These are phyloP conservation scores for Zostera marina DNA, from an alignment of 116 monocot genomes.

Conservation along the genomic window DNA sequence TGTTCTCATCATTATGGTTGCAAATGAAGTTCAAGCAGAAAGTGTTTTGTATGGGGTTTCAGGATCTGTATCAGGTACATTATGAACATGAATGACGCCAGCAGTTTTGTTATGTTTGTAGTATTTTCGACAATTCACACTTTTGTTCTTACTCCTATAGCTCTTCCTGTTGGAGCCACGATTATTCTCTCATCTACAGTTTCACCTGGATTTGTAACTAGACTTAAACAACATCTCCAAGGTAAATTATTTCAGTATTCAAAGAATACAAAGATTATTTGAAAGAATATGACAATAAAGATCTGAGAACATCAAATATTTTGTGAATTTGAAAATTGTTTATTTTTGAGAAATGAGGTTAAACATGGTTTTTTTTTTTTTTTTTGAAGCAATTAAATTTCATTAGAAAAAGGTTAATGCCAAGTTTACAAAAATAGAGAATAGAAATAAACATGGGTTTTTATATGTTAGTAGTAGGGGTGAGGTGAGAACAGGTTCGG, in stretches of 20 bases:
- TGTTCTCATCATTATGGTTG: conserved; percentile 85
- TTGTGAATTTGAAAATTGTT: too few species aligned
- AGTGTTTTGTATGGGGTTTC: conserved; percentile 65
- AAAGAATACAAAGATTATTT: too few species aligned
- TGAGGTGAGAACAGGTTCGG: too few species aligned
- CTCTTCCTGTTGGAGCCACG: conserved; percentile 59
- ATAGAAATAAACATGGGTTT: too few species aligned
- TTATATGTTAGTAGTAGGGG: too few species aligned
- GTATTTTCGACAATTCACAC: background rate
- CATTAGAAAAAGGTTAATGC: too few species aligned
- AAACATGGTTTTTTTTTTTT: too few species aligned
- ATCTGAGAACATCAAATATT: too few species aligned
- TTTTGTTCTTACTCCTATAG: conserved; percentile 20
- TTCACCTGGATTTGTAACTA: conserved; percentile 66
- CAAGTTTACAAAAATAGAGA: too few species aligned
- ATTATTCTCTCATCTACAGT: conserved; percentile 90
- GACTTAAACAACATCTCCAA: conserved; percentile 51
- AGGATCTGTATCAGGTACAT: conserved; percentile 61
- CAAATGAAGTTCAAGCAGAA: conserved; percentile 88
- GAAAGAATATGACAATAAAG: too few species aligned
- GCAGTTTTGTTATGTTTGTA: background rate
- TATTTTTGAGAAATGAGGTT: too few species aligned
- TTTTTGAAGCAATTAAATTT: too few species aligned
- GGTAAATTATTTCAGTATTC: conserved; percentile 14
- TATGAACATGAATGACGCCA: background rate